phyloP scores from a whole-genome alignment of 768 basidiomycete genomes.

The Cubamyces lactineus region DNA sequence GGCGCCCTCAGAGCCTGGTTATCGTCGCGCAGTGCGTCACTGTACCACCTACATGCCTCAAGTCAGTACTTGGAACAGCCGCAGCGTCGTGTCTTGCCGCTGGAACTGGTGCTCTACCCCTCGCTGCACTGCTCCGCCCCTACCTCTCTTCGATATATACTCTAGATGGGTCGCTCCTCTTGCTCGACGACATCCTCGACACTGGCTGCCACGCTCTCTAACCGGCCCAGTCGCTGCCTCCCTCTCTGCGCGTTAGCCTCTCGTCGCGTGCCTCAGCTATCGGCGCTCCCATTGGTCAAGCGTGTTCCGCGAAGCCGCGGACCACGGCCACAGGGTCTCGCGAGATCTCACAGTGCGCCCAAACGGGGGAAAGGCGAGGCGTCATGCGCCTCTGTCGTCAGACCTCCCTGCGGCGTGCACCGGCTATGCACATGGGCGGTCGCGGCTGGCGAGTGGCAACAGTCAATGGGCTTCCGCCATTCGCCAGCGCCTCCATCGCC shows the following conservation, averaged over 20 bases:
- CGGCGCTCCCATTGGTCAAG: conserved; percentile 6
- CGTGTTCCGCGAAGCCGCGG: not conserved
- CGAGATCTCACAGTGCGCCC: not conserved
- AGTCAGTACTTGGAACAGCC: no score
- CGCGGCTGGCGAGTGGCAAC: no score
- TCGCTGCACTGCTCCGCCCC: not conserved
- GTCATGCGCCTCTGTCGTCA: conserved; percentile 17
- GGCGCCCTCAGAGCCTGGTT: not conserved
- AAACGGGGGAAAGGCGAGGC: conserved; percentile 2
- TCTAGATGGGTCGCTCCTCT: not conserved
- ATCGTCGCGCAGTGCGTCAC: not conserved
- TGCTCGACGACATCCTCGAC: not conserved
- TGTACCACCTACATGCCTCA: no score
- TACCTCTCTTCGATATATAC: no score
- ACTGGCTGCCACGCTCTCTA: not conserved
- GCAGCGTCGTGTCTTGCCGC: not conserved
- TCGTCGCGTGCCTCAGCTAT: not conserved
- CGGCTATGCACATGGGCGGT: not conserved
- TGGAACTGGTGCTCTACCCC: not conserved
- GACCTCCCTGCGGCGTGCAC: not conserved
- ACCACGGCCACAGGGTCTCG: not conserved
- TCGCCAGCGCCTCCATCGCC: not conserved
- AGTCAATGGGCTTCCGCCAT: not conserved
- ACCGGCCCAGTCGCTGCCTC: not conserved
- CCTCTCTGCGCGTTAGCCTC: not conserved